A percentile compares a stretch with the other conserved stretches of the same genome.
Conservation (phyloP, 2,329 filamentous ascomycete genomes). For the Verticillium dahliae region DNA sequence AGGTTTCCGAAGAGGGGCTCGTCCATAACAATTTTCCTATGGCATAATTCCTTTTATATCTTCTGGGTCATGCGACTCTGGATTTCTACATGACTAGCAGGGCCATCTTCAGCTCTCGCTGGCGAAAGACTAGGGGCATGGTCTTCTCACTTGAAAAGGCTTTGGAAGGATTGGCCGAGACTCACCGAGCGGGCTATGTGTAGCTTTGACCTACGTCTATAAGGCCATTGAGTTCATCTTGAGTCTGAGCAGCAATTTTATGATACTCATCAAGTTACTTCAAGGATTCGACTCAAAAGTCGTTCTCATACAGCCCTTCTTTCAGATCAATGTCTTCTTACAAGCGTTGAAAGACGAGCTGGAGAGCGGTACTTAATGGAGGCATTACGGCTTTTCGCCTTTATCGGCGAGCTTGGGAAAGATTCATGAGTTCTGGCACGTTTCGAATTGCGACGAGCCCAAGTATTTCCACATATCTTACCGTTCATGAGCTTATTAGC, state of each 20-base stretch:
- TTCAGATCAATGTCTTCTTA: background rate
- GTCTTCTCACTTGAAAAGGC: constrained; percentile 2
- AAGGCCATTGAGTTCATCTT: background rate
- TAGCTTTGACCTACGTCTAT: background rate
- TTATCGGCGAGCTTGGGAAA: background rate
- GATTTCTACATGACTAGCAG: background rate
- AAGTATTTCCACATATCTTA: background rate
- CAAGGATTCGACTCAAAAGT: background rate
- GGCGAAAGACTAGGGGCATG: background rate
- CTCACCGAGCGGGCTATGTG: background rate
- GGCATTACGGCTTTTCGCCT: background rate
- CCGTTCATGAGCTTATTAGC: too few species aligned
- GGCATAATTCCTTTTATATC: background rate
- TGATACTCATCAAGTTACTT: background rate
- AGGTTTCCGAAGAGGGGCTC: background rate
- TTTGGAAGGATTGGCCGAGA: background rate
- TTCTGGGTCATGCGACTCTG: background rate
- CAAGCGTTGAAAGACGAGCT: background rate
- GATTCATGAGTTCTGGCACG: background rate
- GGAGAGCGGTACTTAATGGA: background rate
- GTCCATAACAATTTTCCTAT: background rate
- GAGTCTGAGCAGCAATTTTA: background rate
- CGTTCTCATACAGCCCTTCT: background rate
- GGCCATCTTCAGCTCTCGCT: constrained; percentile 1
- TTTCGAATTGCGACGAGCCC: background rate